These are phyloP conservation scores for Garcia nutans DNA, from an alignment of 345 rosid species.

Conservation along the genomic window DNA sequence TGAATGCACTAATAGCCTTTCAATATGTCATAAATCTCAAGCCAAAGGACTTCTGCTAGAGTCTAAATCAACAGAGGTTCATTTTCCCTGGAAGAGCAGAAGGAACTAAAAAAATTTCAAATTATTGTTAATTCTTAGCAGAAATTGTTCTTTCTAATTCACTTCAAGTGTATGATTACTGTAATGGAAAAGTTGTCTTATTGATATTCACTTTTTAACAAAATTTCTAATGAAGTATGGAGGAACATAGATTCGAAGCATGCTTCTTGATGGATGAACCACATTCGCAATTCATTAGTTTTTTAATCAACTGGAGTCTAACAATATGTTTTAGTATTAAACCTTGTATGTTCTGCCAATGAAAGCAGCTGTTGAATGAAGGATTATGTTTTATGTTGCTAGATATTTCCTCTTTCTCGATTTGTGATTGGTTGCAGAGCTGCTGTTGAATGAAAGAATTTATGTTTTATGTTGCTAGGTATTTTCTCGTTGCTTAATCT, in stretches of 20 bases:
- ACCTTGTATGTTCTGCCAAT: neutral
- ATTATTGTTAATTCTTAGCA: neutral
- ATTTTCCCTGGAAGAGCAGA: neutral
- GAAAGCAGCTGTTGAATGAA: neutral
- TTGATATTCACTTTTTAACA: neutral
- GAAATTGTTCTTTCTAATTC: neutral
- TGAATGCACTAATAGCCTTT: neutral
- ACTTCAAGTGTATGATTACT: neutral
- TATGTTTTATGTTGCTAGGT: neutral
- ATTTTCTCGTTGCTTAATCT: neutral
- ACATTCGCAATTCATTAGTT: neutral
- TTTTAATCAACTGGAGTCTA: neutral
- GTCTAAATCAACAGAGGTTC: neutral
- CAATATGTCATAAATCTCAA: neutral
- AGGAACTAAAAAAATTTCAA: neutral
- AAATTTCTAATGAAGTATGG: neutral
- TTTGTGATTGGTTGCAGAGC: constrained; percentile 12
- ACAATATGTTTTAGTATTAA: neutral
- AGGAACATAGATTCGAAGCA: neutral
- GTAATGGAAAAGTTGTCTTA: neutral
- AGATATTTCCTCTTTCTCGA: too few relatives aligned
- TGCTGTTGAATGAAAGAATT: neutral
- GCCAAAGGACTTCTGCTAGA: neutral
- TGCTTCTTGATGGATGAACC: neutral
- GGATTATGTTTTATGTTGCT: neutral